A percentile compares a stretch with the other conserved stretches of the same genome.
These are phyloP conservation scores for Ophiostoma angusticollis DNA, from an alignment of 2,329 filamentous ascomycete genomes.

Conservation along the genomic window DNA sequence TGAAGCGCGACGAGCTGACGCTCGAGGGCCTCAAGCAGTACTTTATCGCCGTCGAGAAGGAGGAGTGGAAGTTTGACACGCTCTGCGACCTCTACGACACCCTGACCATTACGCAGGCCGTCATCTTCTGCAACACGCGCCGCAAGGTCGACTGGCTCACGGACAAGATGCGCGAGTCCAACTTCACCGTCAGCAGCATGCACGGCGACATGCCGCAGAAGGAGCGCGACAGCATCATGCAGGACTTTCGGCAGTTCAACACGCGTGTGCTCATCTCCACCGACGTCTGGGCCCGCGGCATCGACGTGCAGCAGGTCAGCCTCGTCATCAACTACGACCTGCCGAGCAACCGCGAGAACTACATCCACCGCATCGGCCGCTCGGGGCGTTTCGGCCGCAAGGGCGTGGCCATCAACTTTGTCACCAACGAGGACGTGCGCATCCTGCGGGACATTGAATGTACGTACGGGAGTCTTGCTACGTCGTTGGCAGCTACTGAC, in stretches of 20 bases:
- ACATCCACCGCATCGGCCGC: constrained; percentile 95
- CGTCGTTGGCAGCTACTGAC: not conserved
- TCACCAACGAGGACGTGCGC: constrained; percentile 93
- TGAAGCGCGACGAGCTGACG: constrained; percentile 97
- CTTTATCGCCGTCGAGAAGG: constrained; percentile 98
- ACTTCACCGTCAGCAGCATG: constrained; percentile 98
- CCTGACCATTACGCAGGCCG: constrained; percentile 93
- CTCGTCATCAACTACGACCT: constrained; percentile 99
- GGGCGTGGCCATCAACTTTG: constrained; percentile 99
- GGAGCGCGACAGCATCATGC: constrained; percentile 97
- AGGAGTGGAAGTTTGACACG: constrained; percentile 99
- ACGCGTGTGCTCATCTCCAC: constrained; percentile 93
- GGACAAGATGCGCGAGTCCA: constrained; percentile 97
- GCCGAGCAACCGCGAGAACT: constrained; percentile 97
- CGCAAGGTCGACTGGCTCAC: constrained; percentile 99
- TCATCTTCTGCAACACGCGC: constrained; percentile 99
- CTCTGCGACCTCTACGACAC: constrained; percentile 98
- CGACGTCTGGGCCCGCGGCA: constrained; percentile 95
- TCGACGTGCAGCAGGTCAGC: constrained; percentile 96
- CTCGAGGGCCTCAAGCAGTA: constrained; percentile 97
- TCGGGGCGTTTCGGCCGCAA: constrained; percentile 93
- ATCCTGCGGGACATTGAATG: constrained; percentile 94
- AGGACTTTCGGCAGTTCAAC: constrained; percentile 94
- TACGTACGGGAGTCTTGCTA: constrained; percentile 38
- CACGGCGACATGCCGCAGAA: constrained; percentile 99